phyloP scores from a whole-genome alignment of 2,329 filamentous ascomycete genomes.

The Intubia oerlemansii region DNA sequence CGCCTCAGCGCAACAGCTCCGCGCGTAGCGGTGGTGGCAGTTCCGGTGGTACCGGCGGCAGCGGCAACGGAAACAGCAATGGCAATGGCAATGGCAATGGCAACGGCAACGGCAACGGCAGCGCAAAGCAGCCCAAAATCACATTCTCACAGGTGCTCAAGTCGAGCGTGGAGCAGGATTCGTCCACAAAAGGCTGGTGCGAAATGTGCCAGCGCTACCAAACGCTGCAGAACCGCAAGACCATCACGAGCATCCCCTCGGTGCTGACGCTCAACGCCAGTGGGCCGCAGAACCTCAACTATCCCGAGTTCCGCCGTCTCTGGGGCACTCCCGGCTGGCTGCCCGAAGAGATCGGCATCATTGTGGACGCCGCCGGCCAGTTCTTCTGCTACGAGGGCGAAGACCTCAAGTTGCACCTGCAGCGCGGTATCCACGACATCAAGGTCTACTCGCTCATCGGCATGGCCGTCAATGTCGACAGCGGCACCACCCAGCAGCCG shows the following conservation, averaged over 20 bases:
- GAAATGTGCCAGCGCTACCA: constrained; percentile 80
- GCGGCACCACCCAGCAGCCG: constrained; percentile 44
- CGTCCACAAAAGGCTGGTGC: constrained; percentile 83
- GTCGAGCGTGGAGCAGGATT: constrained; percentile 73
- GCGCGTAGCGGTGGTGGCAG: background rate
- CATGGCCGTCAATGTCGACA: constrained; percentile 75
- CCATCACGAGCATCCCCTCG: constrained; percentile 58
- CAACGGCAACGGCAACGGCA: constrained; percentile 13
- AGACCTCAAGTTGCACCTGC: constrained; percentile 60
- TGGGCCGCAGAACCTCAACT: constrained; percentile 25
- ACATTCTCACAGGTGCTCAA: constrained; percentile 88
- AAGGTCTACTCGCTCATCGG: constrained; percentile 83
- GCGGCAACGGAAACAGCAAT: too few species aligned
- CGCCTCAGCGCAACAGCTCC: constrained; percentile 12
- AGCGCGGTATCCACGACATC: constrained; percentile 60
- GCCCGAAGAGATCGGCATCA: constrained; percentile 82
- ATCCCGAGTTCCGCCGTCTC: constrained; percentile 50
- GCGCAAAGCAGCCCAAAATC: constrained; percentile 28
- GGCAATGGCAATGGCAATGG: constrained; percentile 2
- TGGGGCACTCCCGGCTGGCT: constrained; percentile 87
- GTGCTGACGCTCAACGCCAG: constrained; percentile 82
- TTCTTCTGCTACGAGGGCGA: constrained; percentile 91
- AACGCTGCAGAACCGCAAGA: constrained; percentile 65
- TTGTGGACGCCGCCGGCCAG: constrained; percentile 62
- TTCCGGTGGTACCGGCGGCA: background rate